Conservation (phyloP, 1,284 basidiomycete genomes). For the Grifola frondosa region DNA sequence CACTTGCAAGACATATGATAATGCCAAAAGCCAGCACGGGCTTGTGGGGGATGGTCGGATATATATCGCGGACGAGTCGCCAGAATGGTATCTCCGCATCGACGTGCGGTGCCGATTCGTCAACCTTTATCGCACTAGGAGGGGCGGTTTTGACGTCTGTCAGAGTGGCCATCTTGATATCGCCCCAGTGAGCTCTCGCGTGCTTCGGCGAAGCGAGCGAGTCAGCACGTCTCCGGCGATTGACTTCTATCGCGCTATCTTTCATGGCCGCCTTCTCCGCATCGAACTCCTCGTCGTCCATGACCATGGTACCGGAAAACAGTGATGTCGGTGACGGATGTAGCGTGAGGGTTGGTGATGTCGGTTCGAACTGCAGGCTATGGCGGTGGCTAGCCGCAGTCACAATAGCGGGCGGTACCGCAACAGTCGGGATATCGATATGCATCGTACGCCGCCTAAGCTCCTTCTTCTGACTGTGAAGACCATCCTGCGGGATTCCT, state of each 20-base stretch:
- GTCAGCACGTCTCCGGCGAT: slow-evolving; percentile 15
- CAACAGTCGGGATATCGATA: slow-evolving; percentile 29
- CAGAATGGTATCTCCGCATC: slow-evolving; percentile 37
- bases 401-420: slow-evolving; percentile 26
- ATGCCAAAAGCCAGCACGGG: slow-evolving; percentile 69
- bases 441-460: slow-evolving; percentile 33
- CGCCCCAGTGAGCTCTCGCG: slow-evolving; percentile 40
- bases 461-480: slow-evolving; percentile 10
- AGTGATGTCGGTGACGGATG: slow-evolving; percentile 36
- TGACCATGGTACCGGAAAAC: slow-evolving; percentile 29
- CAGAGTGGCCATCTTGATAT: slow-evolving; percentile 32
- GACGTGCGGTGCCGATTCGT: slow-evolving; percentile 25
- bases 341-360: slow-evolving; percentile 33
- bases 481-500: slow-evolving; percentile 30
- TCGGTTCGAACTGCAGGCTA: slow-evolving; percentile 66
- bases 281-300: slow-evolving; percentile 39
- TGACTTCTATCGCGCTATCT: slow-evolving; percentile 19
- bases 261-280: slow-evolving; percentile 28
- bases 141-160: too few relatives aligned
- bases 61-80: slow-evolving; percentile 57
- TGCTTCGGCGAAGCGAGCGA: slow-evolving; percentile 27
- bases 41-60: slow-evolving; percentile 78
- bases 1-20: slow-evolving; percentile 63
- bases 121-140: slow-evolving; percentile 39
- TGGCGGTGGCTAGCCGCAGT: slow-evolving; percentile 37